Evolutionary conservation across 2,329 filamentous ascomycete species (phyloP), one percentile per base, ranked within the genome.

Genomic region (Plenodomus lindquistii): DNA sequence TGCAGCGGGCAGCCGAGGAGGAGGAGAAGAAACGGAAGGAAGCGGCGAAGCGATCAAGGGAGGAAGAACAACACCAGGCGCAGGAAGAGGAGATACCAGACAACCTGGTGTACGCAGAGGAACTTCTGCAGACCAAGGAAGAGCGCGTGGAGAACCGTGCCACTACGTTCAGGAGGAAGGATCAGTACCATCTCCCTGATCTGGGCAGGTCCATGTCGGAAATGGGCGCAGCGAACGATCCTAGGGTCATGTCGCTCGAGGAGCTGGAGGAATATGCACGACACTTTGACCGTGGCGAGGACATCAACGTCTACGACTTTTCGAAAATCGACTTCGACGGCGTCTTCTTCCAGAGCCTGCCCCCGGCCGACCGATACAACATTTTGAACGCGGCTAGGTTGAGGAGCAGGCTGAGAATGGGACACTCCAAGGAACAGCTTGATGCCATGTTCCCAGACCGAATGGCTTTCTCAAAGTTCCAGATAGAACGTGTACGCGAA

Each of bases 321-420:
- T 95, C 89, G 67, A 97, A 97, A 74, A 99, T 99, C 62, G 94
- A 99, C 68, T 99, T 97, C 64, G 89, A 97, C 58, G 90, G 92
- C 58, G 85, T 93, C 11, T 99, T 99, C 73, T 99, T 99, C 75
- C 84, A 88, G 69, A 96, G 91, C 68, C 74, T 99, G 48, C 94
- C 95, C 0, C 81, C 91, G 1, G 87, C 87, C 2, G 94, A 99
- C 75, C 85, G 93, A 40, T 99, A 99, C 77, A 97, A 97, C 63
- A 99, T 99, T 44, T 76, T 99, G 18, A 99, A 99, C 67, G 94
- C 95, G 1, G 94, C 95, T 1, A 82, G 94, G 52, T 70, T 99
- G 52, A 81, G 94, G 47, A 96, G 91, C 70, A 82, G 94, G 44
- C 78, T 99, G 64, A 85, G 94, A 67, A 96, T 99, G 93, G 94